phyloP scores from a whole-genome alignment of 495 filamentous ascomycete species.

The Aspergillus panamensis region DNA sequence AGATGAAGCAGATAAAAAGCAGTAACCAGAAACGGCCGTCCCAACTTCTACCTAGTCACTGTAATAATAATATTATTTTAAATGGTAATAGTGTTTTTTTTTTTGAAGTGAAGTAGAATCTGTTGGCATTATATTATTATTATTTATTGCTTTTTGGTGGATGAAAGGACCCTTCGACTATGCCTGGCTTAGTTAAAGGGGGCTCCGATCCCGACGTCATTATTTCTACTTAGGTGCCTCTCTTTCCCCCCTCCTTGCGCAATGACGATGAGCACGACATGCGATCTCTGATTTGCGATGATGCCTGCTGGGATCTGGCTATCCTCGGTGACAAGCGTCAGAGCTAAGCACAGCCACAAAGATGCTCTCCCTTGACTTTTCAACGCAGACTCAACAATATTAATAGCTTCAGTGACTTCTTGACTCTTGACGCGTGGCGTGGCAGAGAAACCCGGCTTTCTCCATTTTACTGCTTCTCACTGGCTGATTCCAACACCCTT shows the following conservation, averaged over 20 bases:
- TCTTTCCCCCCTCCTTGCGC: neutral
- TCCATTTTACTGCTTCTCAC: neutral
- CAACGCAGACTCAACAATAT: neutral
- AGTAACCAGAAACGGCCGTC: constrained; percentile 2
- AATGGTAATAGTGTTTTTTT: no score
- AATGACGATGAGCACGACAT: neutral
- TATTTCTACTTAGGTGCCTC: neutral
- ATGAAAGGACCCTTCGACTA: neutral
- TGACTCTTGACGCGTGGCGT: neutral
- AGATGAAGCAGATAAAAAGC: constrained; percentile 1
- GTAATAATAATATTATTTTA: no score
- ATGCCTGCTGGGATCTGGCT: neutral
- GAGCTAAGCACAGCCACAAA: neutral
- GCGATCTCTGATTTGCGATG: no score
- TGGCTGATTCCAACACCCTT: neutral
- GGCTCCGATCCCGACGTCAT: constrained; percentile 19
- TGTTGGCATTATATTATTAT: no score
- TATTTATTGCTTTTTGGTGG: neutral
- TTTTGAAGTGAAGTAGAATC: no score
- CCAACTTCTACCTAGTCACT: neutral
- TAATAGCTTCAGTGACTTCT: neutral
- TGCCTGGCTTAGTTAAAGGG: constrained; percentile 4
- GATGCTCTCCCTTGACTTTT: neutral
- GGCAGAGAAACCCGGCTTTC: neutral
- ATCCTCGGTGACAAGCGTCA: neutral